phyloP scores from a whole-genome alignment of 495 filamentous ascomycete genomes.

The Saxophila tyrrhenica region DNA sequence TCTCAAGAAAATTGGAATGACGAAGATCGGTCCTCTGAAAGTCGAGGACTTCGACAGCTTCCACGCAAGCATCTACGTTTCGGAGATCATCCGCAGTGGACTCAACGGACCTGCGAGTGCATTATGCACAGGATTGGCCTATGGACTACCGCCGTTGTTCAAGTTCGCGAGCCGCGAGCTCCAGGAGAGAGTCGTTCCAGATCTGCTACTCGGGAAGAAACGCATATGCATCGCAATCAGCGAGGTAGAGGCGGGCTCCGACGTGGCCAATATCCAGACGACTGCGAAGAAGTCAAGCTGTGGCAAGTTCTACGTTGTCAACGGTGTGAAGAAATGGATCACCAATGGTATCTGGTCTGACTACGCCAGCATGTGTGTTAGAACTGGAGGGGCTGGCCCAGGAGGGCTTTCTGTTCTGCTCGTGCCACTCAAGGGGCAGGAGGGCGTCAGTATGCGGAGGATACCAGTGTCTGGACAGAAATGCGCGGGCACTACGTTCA shows the following conservation, averaged over 20 bases:
- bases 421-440: conserved; percentile 32
- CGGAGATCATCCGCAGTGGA: neutral
- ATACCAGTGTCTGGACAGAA: conserved; percentile 28
- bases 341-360: conserved; percentile 44
- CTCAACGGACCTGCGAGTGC: neutral
- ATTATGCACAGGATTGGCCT: neutral
- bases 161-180: neutral
- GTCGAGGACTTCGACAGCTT: neutral
- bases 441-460: conserved; percentile 29
- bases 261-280: conserved; percentile 42
- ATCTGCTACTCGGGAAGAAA: neutral
- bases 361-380: conserved; percentile 40
- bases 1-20: neutral
- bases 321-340: conserved; percentile 47
- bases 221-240: conserved; percentile 41
- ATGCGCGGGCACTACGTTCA: conserved; percentile 23
- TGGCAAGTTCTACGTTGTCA: conserved; percentile 38
- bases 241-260: conserved; percentile 32
- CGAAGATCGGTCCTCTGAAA: neutral
- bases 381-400: conserved; percentile 38
- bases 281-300: conserved; percentile 29
- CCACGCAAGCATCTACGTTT: neutral
- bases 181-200: neutral
- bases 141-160: conserved; percentile 1
- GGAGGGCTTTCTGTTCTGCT: conserved; percentile 40